Evolutionary conservation across 1,284 basidiomycete genomes (phyloP), one percentile per base, ranked within the genome.

Genomic region (Boletus calvinii): DNA sequence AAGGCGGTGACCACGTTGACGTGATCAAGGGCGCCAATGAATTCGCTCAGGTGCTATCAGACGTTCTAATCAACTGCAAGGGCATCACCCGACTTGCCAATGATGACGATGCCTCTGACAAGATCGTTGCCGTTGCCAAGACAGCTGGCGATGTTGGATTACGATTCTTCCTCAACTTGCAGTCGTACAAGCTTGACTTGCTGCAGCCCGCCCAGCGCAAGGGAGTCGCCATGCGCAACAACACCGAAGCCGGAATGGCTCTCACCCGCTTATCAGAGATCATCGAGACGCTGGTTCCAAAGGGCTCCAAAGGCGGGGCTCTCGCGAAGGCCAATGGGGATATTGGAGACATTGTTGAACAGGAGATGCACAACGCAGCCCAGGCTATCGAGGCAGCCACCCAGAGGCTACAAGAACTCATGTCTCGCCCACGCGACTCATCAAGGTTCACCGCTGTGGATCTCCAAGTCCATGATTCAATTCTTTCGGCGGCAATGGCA

Each of bases 11-110:
- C 56, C 87, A 99, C 65, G 97, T 99, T 56, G 93, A 97, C 50
- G 97, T 99, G 50, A 99, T 99, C 80, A 98, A 98, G 74, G 84
- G 88, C 41, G 93, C 96, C 55, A 99, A 98, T 73, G 94, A 97
- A 67, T 85, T 98, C 52, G 94, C 96, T 0, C 97, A 99, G 72
- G 87, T 92, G 9, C 77, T 98, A 47, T 80, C 90, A 5, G 97
- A 99, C 58, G 94, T 97, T 36, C 75, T 99, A 44, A 81, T 90
- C 70, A 96, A 92, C 70, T 87, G 92, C 54, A 99, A 99, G 74
- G 97, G 97, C 31, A 89, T 98, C 63, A 97, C 94, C 4, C 90
- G 96, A 36, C 81, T 99, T 45, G 85, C 93, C 39, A 87, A 88
- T 58, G 88, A 90, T 59, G 94, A 98, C 58, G 94, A 98, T 52